phyloP scores from a whole-genome alignment of 306 rosid genomes.

The Boehmeria nivea region DNA sequence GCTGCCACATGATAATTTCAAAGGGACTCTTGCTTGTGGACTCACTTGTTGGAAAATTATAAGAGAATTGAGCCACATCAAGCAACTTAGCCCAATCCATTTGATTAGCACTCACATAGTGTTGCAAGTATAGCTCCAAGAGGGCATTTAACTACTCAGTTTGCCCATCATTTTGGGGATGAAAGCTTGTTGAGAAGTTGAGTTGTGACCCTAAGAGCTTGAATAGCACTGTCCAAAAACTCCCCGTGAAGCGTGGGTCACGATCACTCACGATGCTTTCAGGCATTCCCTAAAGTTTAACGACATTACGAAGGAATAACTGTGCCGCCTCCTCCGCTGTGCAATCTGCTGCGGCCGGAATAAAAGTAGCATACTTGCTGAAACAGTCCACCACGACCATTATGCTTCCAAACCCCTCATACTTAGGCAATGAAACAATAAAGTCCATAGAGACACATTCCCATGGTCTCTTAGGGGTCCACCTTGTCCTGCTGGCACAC shows the following conservation, averaged over 20 bases:
- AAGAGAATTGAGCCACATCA: not conserved
- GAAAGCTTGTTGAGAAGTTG: too few relatives aligned
- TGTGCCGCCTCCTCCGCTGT: not conserved
- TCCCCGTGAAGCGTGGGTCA: not conserved
- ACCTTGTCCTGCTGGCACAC: not conserved
- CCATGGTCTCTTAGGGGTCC: not conserved
- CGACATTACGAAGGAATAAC: not conserved
- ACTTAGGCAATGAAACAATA: not conserved
- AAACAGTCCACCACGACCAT: not conserved
- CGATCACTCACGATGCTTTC: not conserved
- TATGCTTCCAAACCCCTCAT: not conserved
- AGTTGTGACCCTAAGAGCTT: too few relatives aligned
- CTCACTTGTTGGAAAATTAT: not conserved
- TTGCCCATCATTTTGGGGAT: too few relatives aligned
- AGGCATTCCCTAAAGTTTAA: not conserved
- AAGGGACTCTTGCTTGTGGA: not conserved
- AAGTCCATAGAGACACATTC: conserved; percentile 1
- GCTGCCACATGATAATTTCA: not conserved
- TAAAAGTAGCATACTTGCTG: not conserved
- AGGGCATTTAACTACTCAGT: too few relatives aligned
- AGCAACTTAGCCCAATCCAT: not conserved
- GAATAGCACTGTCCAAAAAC: too few relatives aligned
- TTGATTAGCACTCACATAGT: conserved; percentile 8
- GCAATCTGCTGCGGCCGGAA: not conserved
- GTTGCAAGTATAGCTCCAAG: too few relatives aligned